Conservation (phyloP, 257 asterid genomes). For the Solanum infundibuliforme region DNA sequence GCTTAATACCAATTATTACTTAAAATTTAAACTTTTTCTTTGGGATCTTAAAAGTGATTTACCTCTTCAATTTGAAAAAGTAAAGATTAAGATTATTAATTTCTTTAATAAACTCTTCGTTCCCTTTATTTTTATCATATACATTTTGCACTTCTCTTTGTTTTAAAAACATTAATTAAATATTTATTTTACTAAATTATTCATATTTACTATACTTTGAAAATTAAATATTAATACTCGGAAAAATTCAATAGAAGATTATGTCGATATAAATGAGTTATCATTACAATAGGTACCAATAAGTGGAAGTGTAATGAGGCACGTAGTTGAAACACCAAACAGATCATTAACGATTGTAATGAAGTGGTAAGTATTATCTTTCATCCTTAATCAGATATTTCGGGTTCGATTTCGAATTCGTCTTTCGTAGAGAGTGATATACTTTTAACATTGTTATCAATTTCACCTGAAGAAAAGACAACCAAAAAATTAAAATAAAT, state of each 20-base stretch:
- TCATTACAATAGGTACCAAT: too few species aligned
- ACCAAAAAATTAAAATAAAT: neutral
- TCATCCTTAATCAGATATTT: too few species aligned
- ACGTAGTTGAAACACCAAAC: too few species aligned
- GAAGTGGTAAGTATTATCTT: accelerated
- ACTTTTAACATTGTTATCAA: neutral
- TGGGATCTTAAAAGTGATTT: neutral
- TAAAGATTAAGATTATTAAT: neutral
- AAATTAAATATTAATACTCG: too few species aligned
- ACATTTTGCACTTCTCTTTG: neutral
- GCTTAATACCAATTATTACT: neutral
- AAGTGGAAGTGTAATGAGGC: too few species aligned
- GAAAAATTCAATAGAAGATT: too few species aligned
- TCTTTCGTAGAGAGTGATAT: too few species aligned
- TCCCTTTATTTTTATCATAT: neutral
- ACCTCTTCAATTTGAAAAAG: neutral
- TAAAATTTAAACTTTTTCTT: neutral
- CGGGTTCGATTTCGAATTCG: accelerated
- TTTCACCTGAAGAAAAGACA: neutral
- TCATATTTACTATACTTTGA: too few species aligned
- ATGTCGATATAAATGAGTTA: too few species aligned
- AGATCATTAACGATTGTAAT: accelerated
- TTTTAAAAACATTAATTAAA: too few species aligned
- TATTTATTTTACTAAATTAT: too few species aligned
- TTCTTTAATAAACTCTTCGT: neutral